Evolutionary conservation across 306 rosid species (phyloP).

Genomic region (Gastrolobium villosum): DNA sequence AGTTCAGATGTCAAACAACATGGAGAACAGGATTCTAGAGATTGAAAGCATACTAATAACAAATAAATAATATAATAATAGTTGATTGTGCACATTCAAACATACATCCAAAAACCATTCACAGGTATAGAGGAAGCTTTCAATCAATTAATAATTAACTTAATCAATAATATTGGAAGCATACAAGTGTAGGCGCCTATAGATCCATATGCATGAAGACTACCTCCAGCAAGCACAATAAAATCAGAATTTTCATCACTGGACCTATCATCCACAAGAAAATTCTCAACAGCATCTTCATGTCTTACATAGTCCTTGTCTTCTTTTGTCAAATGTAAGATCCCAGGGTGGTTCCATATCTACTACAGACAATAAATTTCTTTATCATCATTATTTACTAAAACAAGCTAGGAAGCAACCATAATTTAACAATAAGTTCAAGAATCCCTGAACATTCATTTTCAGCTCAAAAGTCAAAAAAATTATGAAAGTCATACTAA

Average conservation of each 20-base stretch:
- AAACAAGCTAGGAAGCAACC: slow-evolving; percentile 41
- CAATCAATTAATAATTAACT: slow-evolving; percentile 14
- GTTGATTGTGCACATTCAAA: slow-evolving; percentile 2
- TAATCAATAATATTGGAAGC: slow-evolving; percentile 32
- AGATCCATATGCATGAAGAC: slow-evolving; percentile 28
- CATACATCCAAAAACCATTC: slow-evolving; percentile 11
- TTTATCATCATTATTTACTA: slow-evolving; percentile 36
- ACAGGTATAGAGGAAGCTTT: not conserved
- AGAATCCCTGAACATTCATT: slow-evolving; percentile 35
- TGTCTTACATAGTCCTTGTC: slow-evolving; percentile 69
- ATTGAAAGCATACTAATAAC: not conserved
- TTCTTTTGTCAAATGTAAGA: slow-evolving; percentile 92
- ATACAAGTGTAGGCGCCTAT: slow-evolving; percentile 16
- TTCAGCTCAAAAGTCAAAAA: slow-evolving; percentile 19
- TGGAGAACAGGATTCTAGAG: slow-evolving; percentile 11
- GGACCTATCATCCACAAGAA: too few species aligned
- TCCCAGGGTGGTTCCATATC: slow-evolving; percentile 99
- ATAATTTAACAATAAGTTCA: slow-evolving; percentile 26
- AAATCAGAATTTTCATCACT: too few species aligned
- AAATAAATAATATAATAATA: not conserved
- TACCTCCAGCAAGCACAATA: slow-evolving; percentile 81
- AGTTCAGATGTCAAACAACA: slow-evolving; percentile 15
- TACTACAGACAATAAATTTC: slow-evolving; percentile 58
- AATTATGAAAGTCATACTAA: slow-evolving; percentile 5
- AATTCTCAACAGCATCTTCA: too few species aligned